Base-by-base conservation (phyloP, 1,284 basidiomycete species). In the Ustilago bromivora region DNA sequence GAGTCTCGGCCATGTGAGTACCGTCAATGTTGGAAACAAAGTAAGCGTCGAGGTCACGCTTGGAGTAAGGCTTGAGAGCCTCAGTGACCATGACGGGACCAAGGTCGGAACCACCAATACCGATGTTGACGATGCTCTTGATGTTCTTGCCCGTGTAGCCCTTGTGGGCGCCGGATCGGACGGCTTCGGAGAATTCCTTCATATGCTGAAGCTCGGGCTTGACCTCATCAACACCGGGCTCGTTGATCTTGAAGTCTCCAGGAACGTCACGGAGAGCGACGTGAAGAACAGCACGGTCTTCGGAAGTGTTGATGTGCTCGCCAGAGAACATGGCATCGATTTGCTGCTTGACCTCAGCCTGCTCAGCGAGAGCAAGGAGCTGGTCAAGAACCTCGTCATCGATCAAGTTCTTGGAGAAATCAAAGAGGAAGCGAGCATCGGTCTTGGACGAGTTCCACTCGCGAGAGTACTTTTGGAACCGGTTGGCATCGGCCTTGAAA, bases 11-110 rank as follows among this genome's bases (percentile, higher is more conserved):
- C 73, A 99, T 90, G 87, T 99, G 97, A 3, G 96, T 98, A 28
- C 96, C 97, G 86, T 99, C 96, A 87, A 99, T 96, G 90, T 99
- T 99, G 84, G 94, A 95, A 38, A 98, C 94, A 86, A 99, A 99
- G 88, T 94, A 91, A 34, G 92, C 91, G 52, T 90, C 91, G 66
- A 99, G 89, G 87, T 96, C 93, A 77, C 94, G 92, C 88, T 97
- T 93, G 66, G 92, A 89, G 90, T 97, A 99, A 23, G 91, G 88
- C 89, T 96, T 97, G 87, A 99, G 91, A 4, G 95, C 96, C 88
- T 99, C 96, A 34, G 94, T 95, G 74, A 98, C 95, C 97, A 99
- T 99, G 84, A 98, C 95, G 40, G 96, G 96, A 35, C 96, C 96
- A 57, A 99, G 90, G 87, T 99, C 96, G 41, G 95, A 98, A 61